Evolutionary conservation across 192 early-diverging fungal species (phyloP), one percentile per base, ranked within the genome.

Genomic region (Coemansia asiatica): DNA sequence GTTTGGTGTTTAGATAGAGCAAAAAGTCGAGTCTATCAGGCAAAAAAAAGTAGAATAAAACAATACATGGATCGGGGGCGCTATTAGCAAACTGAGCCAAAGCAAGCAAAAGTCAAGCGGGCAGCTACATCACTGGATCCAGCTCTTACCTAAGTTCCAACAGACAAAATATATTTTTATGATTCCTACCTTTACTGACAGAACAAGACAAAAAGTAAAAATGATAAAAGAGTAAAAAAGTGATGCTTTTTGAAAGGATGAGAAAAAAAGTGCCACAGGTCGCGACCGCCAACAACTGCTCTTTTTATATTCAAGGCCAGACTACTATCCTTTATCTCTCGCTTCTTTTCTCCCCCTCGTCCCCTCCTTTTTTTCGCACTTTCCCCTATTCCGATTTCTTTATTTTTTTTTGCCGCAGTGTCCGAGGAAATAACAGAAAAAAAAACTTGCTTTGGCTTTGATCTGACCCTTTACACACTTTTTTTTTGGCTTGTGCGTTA

Each of bases 381-480:
- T 56, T 56, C 55, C 31, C 55, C 28, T 56, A 28, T 18, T 33
- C 55, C 55, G 31, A 56, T 31, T 31, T 56, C 31, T 27, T 56
- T 33, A 27, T 56, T 19, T 27, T 13, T 26, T 55, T 56, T 56
- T 33, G 22, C 50, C 22, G 21, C 25, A 23, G 50, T 25, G 50
- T 13, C 13, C 22, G 19, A 22, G 21, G 4, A 48, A 48, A 15
- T 6, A 15, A 12, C 50, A 22, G 19, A 8, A 26, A 8, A 8
- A 8, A 19, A 22, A 5, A 6, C 50, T 16, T 53, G 21, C 16
- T 8, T 22, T 4, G 6, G 50, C 50, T 53, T 53, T 53, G 50
- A 53, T 44, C 40, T 44, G 40, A 15, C 40, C 40, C 40, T 44
- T 36, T 36, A 10, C 16, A 3, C 0, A 3, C 40, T 13, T 44